phyloP scores from a whole-genome alignment of 2,329 filamentous ascomycete species.

The Aspergillus novoparasiticus region DNA sequence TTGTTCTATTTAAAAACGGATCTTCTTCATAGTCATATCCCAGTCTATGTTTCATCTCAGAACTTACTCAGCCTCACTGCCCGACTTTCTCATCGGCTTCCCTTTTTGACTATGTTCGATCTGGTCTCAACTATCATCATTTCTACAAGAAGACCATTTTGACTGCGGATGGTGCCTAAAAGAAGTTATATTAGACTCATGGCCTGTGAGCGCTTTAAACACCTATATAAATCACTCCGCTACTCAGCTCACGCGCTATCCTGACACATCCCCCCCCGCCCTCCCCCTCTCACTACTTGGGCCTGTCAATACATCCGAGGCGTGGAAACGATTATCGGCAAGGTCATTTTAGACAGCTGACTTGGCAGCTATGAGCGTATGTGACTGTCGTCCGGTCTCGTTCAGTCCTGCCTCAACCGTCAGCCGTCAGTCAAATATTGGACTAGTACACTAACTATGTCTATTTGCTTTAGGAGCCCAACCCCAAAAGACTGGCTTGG shows the following conservation, averaged over 20 bases:
- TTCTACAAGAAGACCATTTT: not conserved
- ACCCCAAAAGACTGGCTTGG: conserved; percentile 23
- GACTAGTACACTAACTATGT: not conserved
- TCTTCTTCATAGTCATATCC: not conserved
- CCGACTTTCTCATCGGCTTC: not conserved
- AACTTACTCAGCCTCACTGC: not conserved
- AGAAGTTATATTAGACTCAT: not conserved
- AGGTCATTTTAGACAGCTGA: not conserved
- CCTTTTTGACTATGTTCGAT: not conserved
- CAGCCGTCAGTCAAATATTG: not conserved
- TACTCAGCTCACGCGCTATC: not conserved
- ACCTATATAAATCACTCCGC: not conserved
- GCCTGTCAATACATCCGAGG: not conserved
- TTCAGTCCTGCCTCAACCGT: not conserved
- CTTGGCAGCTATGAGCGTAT: not conserved
- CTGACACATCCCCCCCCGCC: not conserved
- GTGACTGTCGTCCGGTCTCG: not conserved
- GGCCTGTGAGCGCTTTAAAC: not conserved
- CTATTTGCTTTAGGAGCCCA: conserved; percentile 15
- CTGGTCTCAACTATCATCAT: not conserved
- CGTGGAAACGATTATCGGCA: not conserved
- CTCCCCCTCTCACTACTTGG: not conserved
- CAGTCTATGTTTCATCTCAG: not conserved
- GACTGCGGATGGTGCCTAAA: not conserved
- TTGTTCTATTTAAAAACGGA: not conserved